Evolutionary conservation across 805 yeast species (phyloP), one percentile per base, ranked within the genome.

Genomic region (Wickerhamiella parazyma): DNA sequence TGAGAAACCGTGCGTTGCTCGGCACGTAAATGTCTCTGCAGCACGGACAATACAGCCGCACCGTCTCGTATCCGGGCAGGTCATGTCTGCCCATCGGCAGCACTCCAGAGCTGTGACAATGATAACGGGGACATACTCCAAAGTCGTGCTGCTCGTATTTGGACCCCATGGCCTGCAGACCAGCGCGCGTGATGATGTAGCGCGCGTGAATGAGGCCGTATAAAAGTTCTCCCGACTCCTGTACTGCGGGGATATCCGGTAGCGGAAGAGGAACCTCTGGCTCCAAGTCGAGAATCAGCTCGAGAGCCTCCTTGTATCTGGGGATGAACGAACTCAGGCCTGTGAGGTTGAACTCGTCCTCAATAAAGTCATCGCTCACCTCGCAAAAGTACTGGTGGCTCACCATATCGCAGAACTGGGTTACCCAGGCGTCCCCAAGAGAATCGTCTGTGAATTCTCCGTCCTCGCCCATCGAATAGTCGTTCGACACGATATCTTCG

Each of bases 161-260:
- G 51, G 82, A 84, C n/a, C 94, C 95, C 71, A 67, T 67, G 28
- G 82, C 75, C 48, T 85, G 81, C 45, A 89, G 68, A 0, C 98
- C 98, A 34, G 78, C 91, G 52, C 89, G 82, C 3, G 95, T 80
- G 36, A 86, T 67, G 46, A 91, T 83, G 64, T 73, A 91, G 47
- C 98, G 68, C 6, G 95, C 94, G 62, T 91, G 98, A 43, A 91
- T 87, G 48, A 91, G 69, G 2, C 98, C 98, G 60, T 89, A 91
- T 38, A 91, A 67, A 45, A 85, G 72, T 63, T 87, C 96, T 0
- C 97, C 97, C 12, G 89, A 76, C 59, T 82, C 94, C 47, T 86
- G 87, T 31, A 89, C 72, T 46, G 84, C 61, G 5, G 91, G 83
- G 53, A 80, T 71, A 52, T 77, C 79, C 8, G 83, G 76, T 50